Percentiles rank a stretch among this genome's conserved stretches.
Evolutionary conservation across 192 early-diverging fungal species (phyloP).

Genomic region (Globomyces pollinis-pini): DNA sequence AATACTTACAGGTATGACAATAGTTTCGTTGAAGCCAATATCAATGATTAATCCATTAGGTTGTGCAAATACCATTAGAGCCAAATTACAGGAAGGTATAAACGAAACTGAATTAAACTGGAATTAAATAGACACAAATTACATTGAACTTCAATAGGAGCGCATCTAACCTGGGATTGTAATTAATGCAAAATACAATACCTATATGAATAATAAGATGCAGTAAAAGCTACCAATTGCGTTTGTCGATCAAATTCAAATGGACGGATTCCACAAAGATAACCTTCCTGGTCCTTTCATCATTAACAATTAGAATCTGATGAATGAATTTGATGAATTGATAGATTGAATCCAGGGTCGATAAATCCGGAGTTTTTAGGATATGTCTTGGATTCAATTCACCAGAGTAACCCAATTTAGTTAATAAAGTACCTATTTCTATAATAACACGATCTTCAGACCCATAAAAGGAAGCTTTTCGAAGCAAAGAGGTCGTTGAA

Average conservation of each 20-base stretch:
- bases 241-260: not conserved
- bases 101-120: not conserved
- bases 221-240: no score
- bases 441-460: not conserved
- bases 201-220: no score
- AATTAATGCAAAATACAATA: no score
- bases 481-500: not conserved
- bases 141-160: not conserved
- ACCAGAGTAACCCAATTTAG: not conserved
- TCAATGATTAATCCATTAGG: not conserved
- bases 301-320: not conserved
- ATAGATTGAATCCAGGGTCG: not conserved
- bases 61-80: not conserved
- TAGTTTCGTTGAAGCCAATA: not conserved
- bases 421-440: not conserved
- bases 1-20: not conserved
- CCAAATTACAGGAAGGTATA: not conserved
- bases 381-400: not conserved
- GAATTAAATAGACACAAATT: not conserved
- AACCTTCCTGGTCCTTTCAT: not conserved
- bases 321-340: no score
- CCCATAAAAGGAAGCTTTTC: not conserved
- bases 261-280: not conserved
- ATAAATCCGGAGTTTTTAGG: not conserved
- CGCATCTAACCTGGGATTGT: no score